Percentiles rank a stretch among this genome's conserved stretches.
Evolutionary conservation across 768 basidiomycete genomes (phyloP).

Genomic region (Pleurotus cornucopiae): DNA sequence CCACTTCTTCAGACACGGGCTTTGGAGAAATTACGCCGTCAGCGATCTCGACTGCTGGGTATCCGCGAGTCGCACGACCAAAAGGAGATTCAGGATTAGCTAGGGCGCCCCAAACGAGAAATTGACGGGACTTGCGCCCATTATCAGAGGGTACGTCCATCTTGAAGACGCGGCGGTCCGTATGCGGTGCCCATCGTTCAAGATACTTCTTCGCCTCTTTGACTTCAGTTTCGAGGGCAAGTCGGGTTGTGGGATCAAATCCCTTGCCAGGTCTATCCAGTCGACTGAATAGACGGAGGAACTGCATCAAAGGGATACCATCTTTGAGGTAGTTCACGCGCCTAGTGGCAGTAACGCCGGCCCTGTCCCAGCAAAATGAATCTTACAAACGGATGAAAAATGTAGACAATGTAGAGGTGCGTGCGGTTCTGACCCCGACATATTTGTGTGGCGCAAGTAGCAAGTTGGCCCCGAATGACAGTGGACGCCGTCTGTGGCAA

Average conservation of each 20-base stretch:
- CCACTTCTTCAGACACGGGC: slow-evolving; percentile 25
- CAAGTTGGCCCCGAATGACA: slow-evolving; percentile 19
- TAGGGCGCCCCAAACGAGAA: not conserved
- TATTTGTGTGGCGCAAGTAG: slow-evolving; percentile 15
- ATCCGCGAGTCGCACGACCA: slow-evolving; percentile 15
- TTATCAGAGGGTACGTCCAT: not conserved
- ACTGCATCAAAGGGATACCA: slow-evolving; percentile 14
- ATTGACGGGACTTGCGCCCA: not conserved
- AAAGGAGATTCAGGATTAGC: slow-evolving; percentile 10
- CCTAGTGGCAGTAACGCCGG: slow-evolving; percentile 23
- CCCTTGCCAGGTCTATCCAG: not conserved
- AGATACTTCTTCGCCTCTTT: not conserved
- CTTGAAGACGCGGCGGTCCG: not conserved
- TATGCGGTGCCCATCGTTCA: not conserved
- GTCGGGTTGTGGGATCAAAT: not conserved
- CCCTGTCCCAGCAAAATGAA: slow-evolving; percentile 28
- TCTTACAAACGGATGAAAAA: slow-evolving; percentile 20
- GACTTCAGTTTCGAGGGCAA: not conserved
- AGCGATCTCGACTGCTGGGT: slow-evolving; percentile 12
- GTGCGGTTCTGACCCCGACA: slow-evolving; percentile 22
- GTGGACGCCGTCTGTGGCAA: too few species aligned
- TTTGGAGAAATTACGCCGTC: not conserved
- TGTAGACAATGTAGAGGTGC: slow-evolving; percentile 20
- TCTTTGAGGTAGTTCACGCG: slow-evolving; percentile 19
- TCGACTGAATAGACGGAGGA: slow-evolving; percentile 19